Conservation (phyloP, 768 basidiomycete species). For the Tylopilus cervinicoccineus region DNA sequence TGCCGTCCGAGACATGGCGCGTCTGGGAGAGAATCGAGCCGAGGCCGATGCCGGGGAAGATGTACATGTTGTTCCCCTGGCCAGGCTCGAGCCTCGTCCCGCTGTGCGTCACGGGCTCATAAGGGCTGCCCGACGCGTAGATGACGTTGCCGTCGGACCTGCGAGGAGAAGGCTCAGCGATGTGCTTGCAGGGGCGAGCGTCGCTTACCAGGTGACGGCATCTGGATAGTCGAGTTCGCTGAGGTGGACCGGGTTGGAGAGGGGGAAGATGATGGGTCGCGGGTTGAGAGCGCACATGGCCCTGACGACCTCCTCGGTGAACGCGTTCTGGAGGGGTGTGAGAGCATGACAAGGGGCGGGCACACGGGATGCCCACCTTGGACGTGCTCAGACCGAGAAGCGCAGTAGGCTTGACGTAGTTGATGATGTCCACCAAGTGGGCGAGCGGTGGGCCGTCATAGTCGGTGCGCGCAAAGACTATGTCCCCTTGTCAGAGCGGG, state of each 20-base stretch:
- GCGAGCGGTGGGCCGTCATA: conserved; percentile 60
- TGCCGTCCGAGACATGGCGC: conserved; percentile 56
- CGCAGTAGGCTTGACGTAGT: conserved; percentile 71
- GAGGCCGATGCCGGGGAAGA: conserved; percentile 59
- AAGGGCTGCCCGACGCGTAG: conserved; percentile 74
- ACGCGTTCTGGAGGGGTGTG: conserved; percentile 40
- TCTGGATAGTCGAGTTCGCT: conserved; percentile 59
- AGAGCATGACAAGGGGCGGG: background rate
- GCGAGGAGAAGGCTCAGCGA: background rate
- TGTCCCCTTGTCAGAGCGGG: too few relatives aligned
- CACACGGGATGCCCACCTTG: conserved; percentile 22
- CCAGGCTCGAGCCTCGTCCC: conserved; percentile 56
- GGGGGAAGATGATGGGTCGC: conserved; percentile 78
- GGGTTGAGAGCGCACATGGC: conserved; percentile 61
- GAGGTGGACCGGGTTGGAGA: conserved; percentile 67
- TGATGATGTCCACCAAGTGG: conserved; percentile 61
- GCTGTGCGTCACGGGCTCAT: conserved; percentile 46
- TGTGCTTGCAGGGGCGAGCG: background rate
- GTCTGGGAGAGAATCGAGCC: conserved; percentile 58
- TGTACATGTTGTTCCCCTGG: conserved; percentile 82
- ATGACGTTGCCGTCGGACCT: conserved; percentile 65
- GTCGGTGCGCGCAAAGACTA: conserved; percentile 71
- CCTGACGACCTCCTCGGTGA: conserved; percentile 58
- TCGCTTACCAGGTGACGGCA: conserved; percentile 51
- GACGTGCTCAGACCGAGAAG: conserved; percentile 69